Conservation (phyloP, 2,329 filamentous ascomycete species). For the Gnomoniopsis smithogilvyi region DNA sequence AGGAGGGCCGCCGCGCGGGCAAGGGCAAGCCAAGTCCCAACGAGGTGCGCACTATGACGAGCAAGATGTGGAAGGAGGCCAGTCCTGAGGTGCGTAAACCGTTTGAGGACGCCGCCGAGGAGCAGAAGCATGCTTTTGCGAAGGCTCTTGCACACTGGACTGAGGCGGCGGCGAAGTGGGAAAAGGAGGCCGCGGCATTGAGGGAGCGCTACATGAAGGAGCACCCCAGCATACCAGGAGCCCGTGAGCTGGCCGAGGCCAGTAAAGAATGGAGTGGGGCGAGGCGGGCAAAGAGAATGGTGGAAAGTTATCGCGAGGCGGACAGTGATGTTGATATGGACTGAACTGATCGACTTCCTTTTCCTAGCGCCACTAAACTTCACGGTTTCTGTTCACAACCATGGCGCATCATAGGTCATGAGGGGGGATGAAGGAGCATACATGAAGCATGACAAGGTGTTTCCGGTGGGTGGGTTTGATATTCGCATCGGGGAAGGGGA, state of each 20-base stretch:
- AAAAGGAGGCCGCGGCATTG: conserved; percentile 58
- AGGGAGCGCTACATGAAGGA: conserved; percentile 49
- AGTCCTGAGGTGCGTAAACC: conserved; percentile 68
- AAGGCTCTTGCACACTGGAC: conserved; percentile 58
- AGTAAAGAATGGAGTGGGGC: not conserved
- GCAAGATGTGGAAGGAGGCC: conserved; percentile 86
- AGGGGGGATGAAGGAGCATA: not conserved
- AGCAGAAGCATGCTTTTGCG: conserved; percentile 65
- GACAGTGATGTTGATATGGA: conserved; percentile 31
- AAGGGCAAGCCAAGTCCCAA: conserved; percentile 68
- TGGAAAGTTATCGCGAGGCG: conserved; percentile 37
- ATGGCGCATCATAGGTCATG: too few species aligned
- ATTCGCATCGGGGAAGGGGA: not conserved
- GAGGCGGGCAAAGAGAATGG: conserved; percentile 25
- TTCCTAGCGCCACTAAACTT: too few species aligned
- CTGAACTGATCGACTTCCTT: not conserved
- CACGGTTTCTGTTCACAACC: too few species aligned
- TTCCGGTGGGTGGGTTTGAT: not conserved
- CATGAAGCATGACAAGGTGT: not conserved
- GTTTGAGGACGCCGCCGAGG: conserved; percentile 71
- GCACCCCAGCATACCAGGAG: conserved; percentile 42
- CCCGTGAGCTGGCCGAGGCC: conserved; percentile 24
- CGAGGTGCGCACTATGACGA: conserved; percentile 81
- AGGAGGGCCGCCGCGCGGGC: conserved; percentile 61
- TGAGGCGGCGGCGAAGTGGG: conserved; percentile 66